Conservation (phyloP, 2,329 filamentous ascomycete genomes). For the Chaetothyriales sp. region DNA sequence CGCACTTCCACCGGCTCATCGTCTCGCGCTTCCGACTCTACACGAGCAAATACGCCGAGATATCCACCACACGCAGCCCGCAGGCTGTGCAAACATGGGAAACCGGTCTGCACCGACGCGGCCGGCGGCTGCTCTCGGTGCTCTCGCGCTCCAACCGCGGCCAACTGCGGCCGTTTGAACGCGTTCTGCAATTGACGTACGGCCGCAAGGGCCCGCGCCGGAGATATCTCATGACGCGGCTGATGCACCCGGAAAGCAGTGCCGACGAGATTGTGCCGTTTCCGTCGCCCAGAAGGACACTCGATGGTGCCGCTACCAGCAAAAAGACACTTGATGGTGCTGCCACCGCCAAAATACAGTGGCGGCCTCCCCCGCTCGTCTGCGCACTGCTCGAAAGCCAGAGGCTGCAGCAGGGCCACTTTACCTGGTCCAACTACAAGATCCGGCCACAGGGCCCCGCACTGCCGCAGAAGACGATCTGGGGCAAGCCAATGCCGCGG, state of each 20-base stretch:
- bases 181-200: slow-evolving; percentile 42
- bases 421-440: neutral
- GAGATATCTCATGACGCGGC: slow-evolving; percentile 30
- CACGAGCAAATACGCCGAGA: slow-evolving; percentile 8
- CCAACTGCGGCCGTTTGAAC: slow-evolving; percentile 36
- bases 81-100: slow-evolving; percentile 6
- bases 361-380: slow-evolving; percentile 24
- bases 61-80: neutral
- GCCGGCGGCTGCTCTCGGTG: slow-evolving; percentile 30
- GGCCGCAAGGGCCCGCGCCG: slow-evolving; percentile 42
- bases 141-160: slow-evolving; percentile 44
- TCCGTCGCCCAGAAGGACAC: slow-evolving; percentile 1
- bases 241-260: neutral
- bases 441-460: slow-evolving; percentile 12
- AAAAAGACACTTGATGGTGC: slow-evolving; percentile 12
- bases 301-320: slow-evolving; percentile 13
- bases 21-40: slow-evolving; percentile 36
- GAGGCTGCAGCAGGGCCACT: slow-evolving; percentile 19
- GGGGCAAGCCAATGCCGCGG: slow-evolving; percentile 22
- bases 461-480: slow-evolving; percentile 26
- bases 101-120: slow-evolving; percentile 8
- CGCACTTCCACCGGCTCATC: slow-evolving; percentile 37
- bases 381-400: slow-evolving; percentile 25
- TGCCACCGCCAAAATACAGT: slow-evolving; percentile 19
- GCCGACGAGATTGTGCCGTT: slow-evolving; percentile 15